Evolutionary conservation across 2,329 filamentous ascomycete genomes (phyloP).

Genomic region (Thielaviopsis punctulata): DNA sequence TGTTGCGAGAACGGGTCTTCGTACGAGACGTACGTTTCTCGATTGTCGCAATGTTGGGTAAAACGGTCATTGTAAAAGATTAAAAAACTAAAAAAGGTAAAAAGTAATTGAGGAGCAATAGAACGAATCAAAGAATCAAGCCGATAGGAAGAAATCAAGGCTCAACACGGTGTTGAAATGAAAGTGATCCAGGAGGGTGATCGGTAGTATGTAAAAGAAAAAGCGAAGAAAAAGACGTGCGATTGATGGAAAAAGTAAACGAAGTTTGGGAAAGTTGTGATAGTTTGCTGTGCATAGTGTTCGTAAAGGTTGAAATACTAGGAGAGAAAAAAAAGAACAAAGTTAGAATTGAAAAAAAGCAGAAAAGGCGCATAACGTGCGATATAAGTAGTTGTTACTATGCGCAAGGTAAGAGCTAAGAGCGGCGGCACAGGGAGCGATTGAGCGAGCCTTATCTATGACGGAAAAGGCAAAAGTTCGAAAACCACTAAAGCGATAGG

Average conservation of each 20-base stretch:
- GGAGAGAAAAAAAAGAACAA: neutral
- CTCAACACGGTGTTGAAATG: constrained; percentile 4
- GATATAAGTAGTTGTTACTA: neutral
- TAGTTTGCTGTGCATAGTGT: constrained; percentile 9
- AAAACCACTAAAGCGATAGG: no score
- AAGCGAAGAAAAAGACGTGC: neutral
- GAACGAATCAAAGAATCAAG: neutral
- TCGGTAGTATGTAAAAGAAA: constrained; percentile 4
- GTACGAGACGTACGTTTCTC: constrained; percentile 16
- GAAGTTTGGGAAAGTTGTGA: constrained; percentile 3
- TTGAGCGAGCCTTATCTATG: neutral
- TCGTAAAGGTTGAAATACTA: constrained; percentile 3
- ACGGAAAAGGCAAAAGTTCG: neutral
- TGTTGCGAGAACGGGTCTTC: constrained; percentile 24
- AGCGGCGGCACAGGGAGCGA: neutral
- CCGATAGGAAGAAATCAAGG: constrained; percentile 4
- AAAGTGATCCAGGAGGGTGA: constrained; percentile 4
- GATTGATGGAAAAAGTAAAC: constrained; percentile 5
- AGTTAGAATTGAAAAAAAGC: neutral
- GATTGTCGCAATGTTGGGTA: neutral
- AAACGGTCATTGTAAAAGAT: neutral
- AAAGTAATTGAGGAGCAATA: neutral
- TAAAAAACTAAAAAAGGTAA: neutral
- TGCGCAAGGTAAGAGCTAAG: no score
- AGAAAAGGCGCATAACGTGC: neutral